A percentile compares a stretch with the other conserved stretches of the same genome.
Evolutionary conservation across 306 rosid genomes (phyloP).

Genomic region (Lathyrus tuberosus): DNA sequence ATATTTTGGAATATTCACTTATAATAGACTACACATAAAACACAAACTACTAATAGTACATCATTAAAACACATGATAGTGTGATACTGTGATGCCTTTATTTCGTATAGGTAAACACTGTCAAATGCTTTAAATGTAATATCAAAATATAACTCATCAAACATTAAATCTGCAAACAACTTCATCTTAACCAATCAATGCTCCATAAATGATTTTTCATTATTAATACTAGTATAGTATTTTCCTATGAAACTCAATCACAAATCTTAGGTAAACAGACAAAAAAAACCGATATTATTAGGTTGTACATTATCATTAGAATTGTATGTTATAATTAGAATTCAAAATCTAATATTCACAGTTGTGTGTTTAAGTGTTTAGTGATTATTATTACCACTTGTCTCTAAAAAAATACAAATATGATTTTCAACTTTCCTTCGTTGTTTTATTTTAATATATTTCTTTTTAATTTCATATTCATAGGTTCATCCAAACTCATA

Average conservation of each 20-base stretch:
- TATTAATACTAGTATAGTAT: neutral
- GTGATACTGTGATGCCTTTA: neutral
- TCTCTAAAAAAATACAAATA: too few relatives aligned
- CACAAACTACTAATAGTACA: neutral
- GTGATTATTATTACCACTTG: too few relatives aligned
- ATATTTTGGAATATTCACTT: too few relatives aligned
- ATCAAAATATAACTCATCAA: neutral
- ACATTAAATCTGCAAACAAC: neutral
- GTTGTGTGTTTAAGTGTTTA: too few relatives aligned
- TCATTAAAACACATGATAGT: neutral
- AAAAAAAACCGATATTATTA: too few relatives aligned
- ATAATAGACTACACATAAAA: neutral
- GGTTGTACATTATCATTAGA: too few relatives aligned
- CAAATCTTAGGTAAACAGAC: too few relatives aligned
- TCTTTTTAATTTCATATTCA: neutral
- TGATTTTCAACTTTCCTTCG: neutral
- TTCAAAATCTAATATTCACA: too few relatives aligned
- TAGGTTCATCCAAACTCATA: constrained; percentile 41
- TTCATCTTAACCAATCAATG: neutral
- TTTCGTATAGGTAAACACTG: neutral
- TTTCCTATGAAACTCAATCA: neutral
- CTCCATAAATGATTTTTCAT: constrained; percentile 9
- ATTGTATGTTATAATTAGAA: too few relatives aligned
- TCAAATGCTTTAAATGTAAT: neutral
- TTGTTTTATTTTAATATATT: neutral